Conservation (phyloP, 345 rosid species). For the Ceriops zippeliana region DNA sequence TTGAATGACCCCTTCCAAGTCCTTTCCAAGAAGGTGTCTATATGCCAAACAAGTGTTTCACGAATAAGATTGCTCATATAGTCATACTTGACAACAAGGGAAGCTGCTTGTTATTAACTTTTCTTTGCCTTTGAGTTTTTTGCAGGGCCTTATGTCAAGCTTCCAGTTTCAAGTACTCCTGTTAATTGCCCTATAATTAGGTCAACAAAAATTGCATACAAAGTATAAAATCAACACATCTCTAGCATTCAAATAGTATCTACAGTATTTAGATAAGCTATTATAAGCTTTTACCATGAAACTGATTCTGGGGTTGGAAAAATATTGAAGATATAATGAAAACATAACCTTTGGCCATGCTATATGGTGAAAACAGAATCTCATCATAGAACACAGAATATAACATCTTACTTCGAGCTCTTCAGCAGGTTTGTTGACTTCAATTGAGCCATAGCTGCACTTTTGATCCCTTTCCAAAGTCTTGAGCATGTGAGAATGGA, state of each 20-base stretch:
- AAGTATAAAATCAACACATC: no score
- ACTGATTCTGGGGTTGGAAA: slow-evolving; percentile 52
- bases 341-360: neutral
- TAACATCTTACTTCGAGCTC: slow-evolving; percentile 37
- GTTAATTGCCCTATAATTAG: slow-evolving; percentile 61
- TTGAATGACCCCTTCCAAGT: slow-evolving; percentile 84
- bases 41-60: neutral
- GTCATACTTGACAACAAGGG: neutral
- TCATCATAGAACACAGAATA: neutral
- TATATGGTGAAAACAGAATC: neutral
- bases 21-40: slow-evolving; percentile 96
- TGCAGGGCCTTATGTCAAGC: slow-evolving; percentile 68
- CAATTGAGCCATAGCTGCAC: slow-evolving; percentile 85
- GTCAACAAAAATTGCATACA: neutral
- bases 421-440: slow-evolving; percentile 75
- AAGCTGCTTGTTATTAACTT: neutral
- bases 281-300: slow-evolving; percentile 47
- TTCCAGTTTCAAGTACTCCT: slow-evolving; percentile 87
- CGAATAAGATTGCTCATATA: neutral
- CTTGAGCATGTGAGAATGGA: slow-evolving; percentile 71
- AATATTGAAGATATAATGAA: neutral
- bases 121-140: slow-evolving; percentile 71
- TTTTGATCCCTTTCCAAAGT: slow-evolving; percentile 90
- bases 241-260: no score
- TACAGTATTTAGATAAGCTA: neutral